Evolutionary conservation across 2,329 filamentous ascomycete genomes (phyloP).

Genomic region (Pseudocercospora musae): DNA sequence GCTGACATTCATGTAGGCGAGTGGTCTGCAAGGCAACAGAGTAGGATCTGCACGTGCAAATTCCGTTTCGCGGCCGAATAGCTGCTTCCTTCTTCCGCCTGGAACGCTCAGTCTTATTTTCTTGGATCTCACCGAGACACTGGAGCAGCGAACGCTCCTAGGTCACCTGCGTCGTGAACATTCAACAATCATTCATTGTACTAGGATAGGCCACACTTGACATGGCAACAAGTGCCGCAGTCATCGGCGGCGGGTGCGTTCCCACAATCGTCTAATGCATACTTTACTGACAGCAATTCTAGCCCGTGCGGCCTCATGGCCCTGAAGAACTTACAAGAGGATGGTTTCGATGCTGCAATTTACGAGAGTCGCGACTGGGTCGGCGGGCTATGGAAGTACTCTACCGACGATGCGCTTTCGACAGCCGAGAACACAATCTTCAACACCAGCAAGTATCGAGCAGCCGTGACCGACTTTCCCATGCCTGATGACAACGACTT

Average conservation of each 20-base stretch:
- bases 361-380: constrained; percentile 41
- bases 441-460: constrained; percentile 42
- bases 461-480: constrained; percentile 43
- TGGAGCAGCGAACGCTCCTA: not conserved
- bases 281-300: not conserved
- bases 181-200: not conserved
- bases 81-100: not conserved
- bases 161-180: not conserved
- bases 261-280: not conserved
- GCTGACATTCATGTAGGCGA: not conserved
- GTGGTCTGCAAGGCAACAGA: not conserved
- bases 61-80: not conserved
- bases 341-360: constrained; percentile 41
- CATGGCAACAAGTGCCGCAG: constrained; percentile 2
- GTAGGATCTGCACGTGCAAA: not conserved
- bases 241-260: constrained; percentile 7
- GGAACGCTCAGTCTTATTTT: not conserved
- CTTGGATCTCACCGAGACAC: not conserved
- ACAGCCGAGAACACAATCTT: constrained; percentile 32
- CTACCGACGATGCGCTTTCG: constrained; percentile 31
- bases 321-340: constrained; percentile 41
- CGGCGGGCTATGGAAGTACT: constrained; percentile 45
- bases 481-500: constrained; percentile 39
- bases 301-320: constrained; percentile 13
- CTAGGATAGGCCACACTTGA: not conserved